These are phyloP conservation scores for Paulownia fortunei DNA, from an alignment of 257 asterid genomes.

Conservation along the genomic window DNA sequence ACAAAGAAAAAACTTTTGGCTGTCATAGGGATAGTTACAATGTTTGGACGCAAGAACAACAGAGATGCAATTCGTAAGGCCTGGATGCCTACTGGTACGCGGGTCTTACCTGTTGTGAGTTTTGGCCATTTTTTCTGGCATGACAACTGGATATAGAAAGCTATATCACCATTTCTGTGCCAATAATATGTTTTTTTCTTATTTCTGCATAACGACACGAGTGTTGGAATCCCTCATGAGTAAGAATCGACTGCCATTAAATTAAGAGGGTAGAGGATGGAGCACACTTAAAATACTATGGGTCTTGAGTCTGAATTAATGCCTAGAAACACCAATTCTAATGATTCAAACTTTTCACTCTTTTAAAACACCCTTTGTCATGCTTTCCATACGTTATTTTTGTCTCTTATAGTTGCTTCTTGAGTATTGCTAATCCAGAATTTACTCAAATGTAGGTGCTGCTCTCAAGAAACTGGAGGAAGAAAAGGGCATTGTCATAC, in stretches of 20 bases:
- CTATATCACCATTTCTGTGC: background rate
- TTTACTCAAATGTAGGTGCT: constrained; percentile 52
- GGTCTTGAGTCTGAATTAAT: background rate
- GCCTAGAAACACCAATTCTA: constrained; percentile 1
- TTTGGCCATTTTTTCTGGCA: background rate
- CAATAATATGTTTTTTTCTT: constrained; percentile 3
- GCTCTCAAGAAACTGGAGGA: constrained; percentile 70
- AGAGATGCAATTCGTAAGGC: constrained; percentile 93
- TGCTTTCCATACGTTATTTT: background rate
- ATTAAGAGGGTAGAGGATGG: background rate
- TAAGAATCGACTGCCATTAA: background rate
- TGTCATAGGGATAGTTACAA: constrained; percentile 76
- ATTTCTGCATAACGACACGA: background rate
- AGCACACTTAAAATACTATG: background rate
- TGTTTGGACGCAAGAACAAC: constrained; percentile 75
- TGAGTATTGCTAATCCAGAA: constrained; percentile 30
- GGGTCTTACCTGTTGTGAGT: constrained; percentile 13
- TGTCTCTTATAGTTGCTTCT: constrained; percentile 16
- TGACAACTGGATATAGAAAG: background rate
- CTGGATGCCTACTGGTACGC: constrained; percentile 83
- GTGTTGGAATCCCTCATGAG: background rate
- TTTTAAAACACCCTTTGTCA: background rate
- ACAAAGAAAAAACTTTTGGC: constrained; percentile 74
- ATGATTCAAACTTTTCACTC: background rate
- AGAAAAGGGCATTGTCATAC: constrained; percentile 74